Conservation (phyloP, 1,284 basidiomycete genomes). For the Leccinum fuscescens region DNA sequence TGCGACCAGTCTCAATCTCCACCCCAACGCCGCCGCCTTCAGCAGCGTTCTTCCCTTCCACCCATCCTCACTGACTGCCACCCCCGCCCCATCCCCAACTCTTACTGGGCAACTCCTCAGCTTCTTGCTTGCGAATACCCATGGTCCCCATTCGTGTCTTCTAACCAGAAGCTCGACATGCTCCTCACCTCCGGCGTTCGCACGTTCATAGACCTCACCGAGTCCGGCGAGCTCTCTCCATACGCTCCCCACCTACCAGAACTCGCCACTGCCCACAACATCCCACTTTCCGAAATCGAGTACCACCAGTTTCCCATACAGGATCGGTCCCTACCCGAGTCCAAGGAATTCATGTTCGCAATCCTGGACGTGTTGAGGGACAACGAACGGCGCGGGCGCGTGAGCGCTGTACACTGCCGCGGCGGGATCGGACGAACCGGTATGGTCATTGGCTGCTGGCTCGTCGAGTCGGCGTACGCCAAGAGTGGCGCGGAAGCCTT, state of each 20-base stretch:
- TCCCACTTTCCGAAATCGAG: conserved; percentile 52
- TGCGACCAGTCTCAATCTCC: neutral
- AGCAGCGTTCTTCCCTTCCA: conserved; percentile 24
- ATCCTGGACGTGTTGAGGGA: conserved; percentile 58
- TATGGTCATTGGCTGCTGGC: conserved; percentile 74
- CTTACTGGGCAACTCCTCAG: conserved; percentile 72
- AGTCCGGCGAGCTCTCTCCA: conserved; percentile 64
- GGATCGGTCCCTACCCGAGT: conserved; percentile 62
- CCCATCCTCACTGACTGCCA: conserved; percentile 12
- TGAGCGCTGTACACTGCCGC: conserved; percentile 69
- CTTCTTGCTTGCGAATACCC: conserved; percentile 79
- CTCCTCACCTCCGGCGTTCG: conserved; percentile 67
- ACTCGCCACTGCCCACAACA: conserved; percentile 52
- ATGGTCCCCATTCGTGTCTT: conserved; percentile 52
- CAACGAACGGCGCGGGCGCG: conserved; percentile 53
- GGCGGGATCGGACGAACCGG: conserved; percentile 77
- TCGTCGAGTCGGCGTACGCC: conserved; percentile 63
- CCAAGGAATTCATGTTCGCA: conserved; percentile 49
- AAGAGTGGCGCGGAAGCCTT: conserved; percentile 62
- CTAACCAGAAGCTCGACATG: conserved; percentile 62
- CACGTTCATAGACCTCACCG: conserved; percentile 78
- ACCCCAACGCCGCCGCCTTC: neutral
- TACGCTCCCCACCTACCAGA: conserved; percentile 56
- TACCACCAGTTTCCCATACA: conserved; percentile 76
- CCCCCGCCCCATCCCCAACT: conserved; percentile 69